phyloP scores from a whole-genome alignment of 75 land plant species.

The Chamaecyparis obtusa region DNA sequence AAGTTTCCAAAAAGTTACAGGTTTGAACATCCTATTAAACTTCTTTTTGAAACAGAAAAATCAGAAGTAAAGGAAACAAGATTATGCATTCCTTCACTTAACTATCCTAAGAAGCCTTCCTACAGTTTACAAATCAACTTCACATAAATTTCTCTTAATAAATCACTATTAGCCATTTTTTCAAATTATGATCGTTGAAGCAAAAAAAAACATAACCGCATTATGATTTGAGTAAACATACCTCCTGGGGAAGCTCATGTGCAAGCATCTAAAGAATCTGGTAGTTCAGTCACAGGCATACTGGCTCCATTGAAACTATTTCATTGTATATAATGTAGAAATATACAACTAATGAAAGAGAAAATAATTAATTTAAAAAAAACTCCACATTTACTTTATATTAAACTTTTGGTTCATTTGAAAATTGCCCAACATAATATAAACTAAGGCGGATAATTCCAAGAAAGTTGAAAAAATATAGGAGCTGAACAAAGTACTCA shows the following conservation, averaged over 20 bases:
- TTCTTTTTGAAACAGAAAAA: background rate
- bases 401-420: background rate
- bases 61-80: background rate
- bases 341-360: background rate
- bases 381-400: background rate
- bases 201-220: background rate
- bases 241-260: conserved; percentile 99
- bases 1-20: background rate
- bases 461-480: background rate
- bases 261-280: conserved; percentile 58
- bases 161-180: background rate
- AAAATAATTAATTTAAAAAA: background rate
- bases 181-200: background rate
- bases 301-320: background rate
- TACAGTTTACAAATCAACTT: background rate
- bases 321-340: background rate
- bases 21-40: background rate
- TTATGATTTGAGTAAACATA: conserved; percentile 16
- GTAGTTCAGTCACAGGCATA: background rate
- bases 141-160: background rate
- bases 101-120: background rate
- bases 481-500: background rate
- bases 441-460: background rate
- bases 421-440: background rate
- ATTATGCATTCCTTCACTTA: background rate